These are phyloP conservation scores for Candida albicans DNA, from an alignment of 1,139 yeast genomes.

Conservation along the genomic window DNA sequence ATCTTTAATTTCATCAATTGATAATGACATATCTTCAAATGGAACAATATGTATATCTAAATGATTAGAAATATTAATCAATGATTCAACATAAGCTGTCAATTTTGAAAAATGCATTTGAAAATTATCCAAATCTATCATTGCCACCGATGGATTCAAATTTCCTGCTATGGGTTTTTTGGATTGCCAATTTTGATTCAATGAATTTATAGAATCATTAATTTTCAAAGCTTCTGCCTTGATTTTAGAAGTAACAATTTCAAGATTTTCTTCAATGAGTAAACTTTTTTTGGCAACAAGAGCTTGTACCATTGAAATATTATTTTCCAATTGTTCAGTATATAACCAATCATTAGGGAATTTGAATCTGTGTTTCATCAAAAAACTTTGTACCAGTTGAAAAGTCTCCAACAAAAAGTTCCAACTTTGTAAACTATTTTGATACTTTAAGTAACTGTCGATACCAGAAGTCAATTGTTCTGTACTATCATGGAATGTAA, in stretches of 20 bases:
- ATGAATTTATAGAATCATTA: conserved; percentile 27
- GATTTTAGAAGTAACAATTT: conserved; percentile 42
- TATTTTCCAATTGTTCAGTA: conserved; percentile 63
- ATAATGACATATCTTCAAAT: conserved; percentile 27
- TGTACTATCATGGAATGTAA: conserved; percentile 19
- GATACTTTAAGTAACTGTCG: conserved; percentile 18
- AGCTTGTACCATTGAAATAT: conserved; percentile 44
- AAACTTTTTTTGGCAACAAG: conserved; percentile 38
- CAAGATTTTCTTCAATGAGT: conserved; percentile 45
- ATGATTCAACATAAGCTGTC: conserved; percentile 20
- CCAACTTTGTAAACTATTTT: conserved; percentile 28
- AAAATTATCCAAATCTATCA: conserved; percentile 45
- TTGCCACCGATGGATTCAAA: conserved; percentile 50
- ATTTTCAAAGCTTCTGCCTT: conserved; percentile 42
- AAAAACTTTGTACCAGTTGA: conserved; percentile 43
- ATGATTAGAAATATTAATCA: conserved; percentile 42
- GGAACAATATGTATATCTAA: conserved; percentile 40
- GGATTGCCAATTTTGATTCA: conserved; percentile 34
- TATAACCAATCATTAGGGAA: conserved; percentile 59
- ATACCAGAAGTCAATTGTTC: conserved; percentile 19
- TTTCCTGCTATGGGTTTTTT: conserved; percentile 37
- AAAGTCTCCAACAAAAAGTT: conserved; percentile 22
- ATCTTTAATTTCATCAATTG: conserved; percentile 55
- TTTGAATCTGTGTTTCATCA: conserved; percentile 46
- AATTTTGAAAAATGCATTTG: conserved; percentile 27